Evolutionary conservation across 2,329 filamentous ascomycete genomes (phyloP), one percentile per base, ranked within the genome.

Genomic region (Emmonsiellopsis sp.): DNA sequence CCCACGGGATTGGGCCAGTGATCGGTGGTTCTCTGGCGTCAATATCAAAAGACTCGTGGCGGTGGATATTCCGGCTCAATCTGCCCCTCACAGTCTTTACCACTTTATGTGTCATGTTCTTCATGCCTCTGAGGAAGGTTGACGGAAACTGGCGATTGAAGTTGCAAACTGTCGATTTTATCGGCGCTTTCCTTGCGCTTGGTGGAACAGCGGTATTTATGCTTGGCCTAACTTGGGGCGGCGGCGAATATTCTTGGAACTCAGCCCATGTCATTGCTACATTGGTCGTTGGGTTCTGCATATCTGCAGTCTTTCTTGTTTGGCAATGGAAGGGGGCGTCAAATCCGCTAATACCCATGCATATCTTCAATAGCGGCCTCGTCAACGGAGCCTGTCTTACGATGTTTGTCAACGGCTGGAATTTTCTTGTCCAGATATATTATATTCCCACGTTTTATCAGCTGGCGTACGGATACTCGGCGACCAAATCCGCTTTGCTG

Each of bases 401-500:
- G 13, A 80, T 79, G 76, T 76, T 77, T 37, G 74, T 81, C 60
- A 80, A 81, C 49, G 78, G 79, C 3, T 81, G 79, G 78, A 80
- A 80, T 57, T 80, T 80, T 53, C 68, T 81, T 27, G 74, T 79
- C n/a, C 78, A 81, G 56, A 63, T 83, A 2, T 85, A 83, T 63
- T 84, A 80, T 58, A 69, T 85, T 2, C 81, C 82, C 0, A 71
- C 83, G 0, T 85, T 82, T 61, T 79, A 80, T 44, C 81, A 84
- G 61, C 78, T 82, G 52, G 78, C 77, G 1, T 72, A 75, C 21
- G 65, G 66, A 14, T 69, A 70, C 47, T 70, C 66, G 2, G 69
- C 74, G 0, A 58, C 76, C 1, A 68, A 67, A 14, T 77, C 80
- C 0, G 81, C 78, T 0, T 69, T 71, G 2, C 68, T 81, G 47